phyloP scores from a whole-genome alignment of 2,329 filamentous ascomycete genomes.

The Curvularia spicifera region DNA sequence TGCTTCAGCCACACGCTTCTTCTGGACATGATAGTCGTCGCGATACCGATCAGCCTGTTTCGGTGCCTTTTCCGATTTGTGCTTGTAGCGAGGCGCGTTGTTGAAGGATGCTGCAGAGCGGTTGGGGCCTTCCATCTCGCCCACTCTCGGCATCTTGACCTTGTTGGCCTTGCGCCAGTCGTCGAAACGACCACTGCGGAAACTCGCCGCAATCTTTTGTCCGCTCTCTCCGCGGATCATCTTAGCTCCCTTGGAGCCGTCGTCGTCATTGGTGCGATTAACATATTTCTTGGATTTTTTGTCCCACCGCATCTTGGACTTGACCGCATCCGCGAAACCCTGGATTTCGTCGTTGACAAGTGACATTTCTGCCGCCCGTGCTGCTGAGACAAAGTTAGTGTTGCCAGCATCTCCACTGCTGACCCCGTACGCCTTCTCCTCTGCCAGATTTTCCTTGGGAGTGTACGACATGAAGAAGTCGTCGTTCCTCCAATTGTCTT shows the following conservation, averaged over 20 bases:
- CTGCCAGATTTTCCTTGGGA: constrained; percentile 80
- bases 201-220: constrained; percentile 92
- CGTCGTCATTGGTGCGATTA: constrained; percentile 87
- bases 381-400: constrained; percentile 83
- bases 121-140: constrained; percentile 71
- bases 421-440: constrained; percentile 92
- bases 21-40: constrained; percentile 87
- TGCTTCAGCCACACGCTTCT: constrained; percentile 87
- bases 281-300: constrained; percentile 97
- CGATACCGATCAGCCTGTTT: constrained; percentile 92
- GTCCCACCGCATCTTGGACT: constrained; percentile 88
- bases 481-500: constrained; percentile 73
- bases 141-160: constrained; percentile 78
- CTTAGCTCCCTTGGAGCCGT: constrained; percentile 75
- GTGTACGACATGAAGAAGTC: constrained; percentile 98
- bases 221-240: constrained; percentile 90
- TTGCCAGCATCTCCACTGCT: constrained; percentile 70
- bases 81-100: constrained; percentile 70
- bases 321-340: constrained; percentile 77
- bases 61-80: constrained; percentile 85
- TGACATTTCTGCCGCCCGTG: constrained; percentile 90
- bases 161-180: constrained; percentile 88
- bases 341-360: constrained; percentile 87
- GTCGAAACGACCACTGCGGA: constrained; percentile 93
- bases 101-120: constrained; percentile 34